Evolutionary conservation across 1,284 basidiomycete genomes (phyloP).

Genomic region (Ustanciosporium gigantosporum): DNA sequence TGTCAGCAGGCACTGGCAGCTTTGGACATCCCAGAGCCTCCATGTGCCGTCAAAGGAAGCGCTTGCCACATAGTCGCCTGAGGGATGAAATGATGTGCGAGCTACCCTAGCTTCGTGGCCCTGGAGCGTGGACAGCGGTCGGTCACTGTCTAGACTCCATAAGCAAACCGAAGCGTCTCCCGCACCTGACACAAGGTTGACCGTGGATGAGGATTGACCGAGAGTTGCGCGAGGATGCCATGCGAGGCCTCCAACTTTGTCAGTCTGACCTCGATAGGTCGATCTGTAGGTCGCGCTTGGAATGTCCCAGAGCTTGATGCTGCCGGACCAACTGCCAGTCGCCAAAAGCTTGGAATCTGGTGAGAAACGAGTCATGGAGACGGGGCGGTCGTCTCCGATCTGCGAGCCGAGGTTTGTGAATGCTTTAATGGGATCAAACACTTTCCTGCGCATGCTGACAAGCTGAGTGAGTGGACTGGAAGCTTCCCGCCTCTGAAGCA

Average conservation of each 20-base stretch:
- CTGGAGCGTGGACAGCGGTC: slow-evolving; percentile 77
- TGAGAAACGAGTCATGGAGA: slow-evolving; percentile 90
- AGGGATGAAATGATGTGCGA: slow-evolving; percentile 92
- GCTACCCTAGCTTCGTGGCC: slow-evolving; percentile 91
- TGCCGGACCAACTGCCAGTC: slow-evolving; percentile 93
- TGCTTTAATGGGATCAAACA: slow-evolving; percentile 87
- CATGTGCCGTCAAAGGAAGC: slow-evolving; percentile 98
- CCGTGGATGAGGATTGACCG: slow-evolving; percentile 70
- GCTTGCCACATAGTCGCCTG: slow-evolving; percentile 86
- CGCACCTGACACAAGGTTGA: slow-evolving; percentile 88
- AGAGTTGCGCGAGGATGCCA: slow-evolving; percentile 96
- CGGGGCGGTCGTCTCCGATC: slow-evolving; percentile 92
- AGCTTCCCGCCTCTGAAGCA: slow-evolving; percentile 83
- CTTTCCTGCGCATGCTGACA: slow-evolving; percentile 84
- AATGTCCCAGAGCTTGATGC: slow-evolving; percentile 90
- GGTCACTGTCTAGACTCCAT: slow-evolving; percentile 77
- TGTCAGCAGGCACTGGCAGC: slow-evolving; percentile 76
- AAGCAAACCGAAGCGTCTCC: slow-evolving; percentile 83
- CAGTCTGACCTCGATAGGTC: slow-evolving; percentile 72
- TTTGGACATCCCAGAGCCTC: slow-evolving; percentile 91
- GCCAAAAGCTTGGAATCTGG: slow-evolving; percentile 85
- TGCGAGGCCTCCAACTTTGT: slow-evolving; percentile 90
- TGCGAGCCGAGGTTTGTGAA: slow-evolving; percentile 93
- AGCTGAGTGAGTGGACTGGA: slow-evolving; percentile 84
- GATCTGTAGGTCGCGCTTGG: slow-evolving; percentile 66